Conservation (phyloP, 306 rosid species). For the Cercis canadensis region DNA sequence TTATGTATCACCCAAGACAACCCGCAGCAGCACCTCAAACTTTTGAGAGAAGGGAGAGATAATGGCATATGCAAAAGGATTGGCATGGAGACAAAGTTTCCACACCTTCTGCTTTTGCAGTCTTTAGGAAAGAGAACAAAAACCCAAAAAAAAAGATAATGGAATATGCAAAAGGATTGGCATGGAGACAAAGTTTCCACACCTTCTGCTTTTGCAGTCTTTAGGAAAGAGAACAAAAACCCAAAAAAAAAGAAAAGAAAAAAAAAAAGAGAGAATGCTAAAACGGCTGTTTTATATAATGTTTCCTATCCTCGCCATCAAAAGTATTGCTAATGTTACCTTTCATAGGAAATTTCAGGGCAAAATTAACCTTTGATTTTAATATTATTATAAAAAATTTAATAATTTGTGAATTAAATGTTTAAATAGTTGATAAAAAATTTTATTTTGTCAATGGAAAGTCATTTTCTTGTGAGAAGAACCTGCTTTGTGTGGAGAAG, state of each 20-base stretch:
- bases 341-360: no score
- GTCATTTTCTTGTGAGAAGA: no score
- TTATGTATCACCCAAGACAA: conserved; percentile 46
- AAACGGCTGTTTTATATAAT: conserved; percentile 25
- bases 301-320: no score
- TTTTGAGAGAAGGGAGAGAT: conserved; percentile 36
- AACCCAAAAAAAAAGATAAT: conserved; percentile 25
- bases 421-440: no score
- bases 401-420: no score
- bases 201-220: conserved; percentile 81
- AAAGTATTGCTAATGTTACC: no score
- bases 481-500: no score
- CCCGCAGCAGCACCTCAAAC: conserved; percentile 45
- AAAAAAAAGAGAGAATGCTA: conserved; percentile 48
- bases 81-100: conserved; percentile 88
- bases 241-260: no score
- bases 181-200: conserved; percentile 89
- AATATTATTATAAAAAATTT: no score
- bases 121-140: conserved; percentile 59
- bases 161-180: conserved; percentile 45
- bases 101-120: conserved; percentile 79
- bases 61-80: conserved; percentile 43
- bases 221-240: conserved; percentile 48
- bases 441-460: no score
- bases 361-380: no score